These are phyloP conservation scores for Metschnikowia picachoensis DNA, from an alignment of 805 yeast species.

Conservation along the genomic window DNA sequence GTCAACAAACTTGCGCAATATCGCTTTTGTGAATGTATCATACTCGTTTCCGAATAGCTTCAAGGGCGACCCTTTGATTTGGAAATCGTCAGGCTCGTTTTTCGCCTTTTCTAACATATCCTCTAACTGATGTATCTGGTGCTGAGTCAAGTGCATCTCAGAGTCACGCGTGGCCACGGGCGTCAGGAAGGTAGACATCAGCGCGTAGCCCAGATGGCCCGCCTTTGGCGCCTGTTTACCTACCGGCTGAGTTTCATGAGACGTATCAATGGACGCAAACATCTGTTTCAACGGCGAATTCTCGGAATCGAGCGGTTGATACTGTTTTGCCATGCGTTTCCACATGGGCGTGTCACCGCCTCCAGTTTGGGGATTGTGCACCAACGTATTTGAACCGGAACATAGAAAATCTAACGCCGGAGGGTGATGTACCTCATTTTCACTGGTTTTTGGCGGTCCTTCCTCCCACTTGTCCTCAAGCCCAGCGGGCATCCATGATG, in stretches of 20 bases:
- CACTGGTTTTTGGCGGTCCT: not conserved
- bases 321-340: slow-evolving; percentile 31
- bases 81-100: slow-evolving; percentile 19
- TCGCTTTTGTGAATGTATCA: slow-evolving; percentile 38
- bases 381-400: slow-evolving; percentile 27
- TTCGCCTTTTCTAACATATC: slow-evolving; percentile 23
- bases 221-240: not conserved
- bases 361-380: slow-evolving; percentile 24
- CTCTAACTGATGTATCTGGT: slow-evolving; percentile 21
- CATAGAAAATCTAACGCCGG: slow-evolving; percentile 17
- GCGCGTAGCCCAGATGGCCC: slow-evolving; percentile 23
- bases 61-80: slow-evolving; percentile 33
- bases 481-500: slow-evolving; percentile 43
- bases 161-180: slow-evolving; percentile 26
- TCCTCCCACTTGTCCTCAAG: slow-evolving; percentile 34
- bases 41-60: slow-evolving; percentile 37
- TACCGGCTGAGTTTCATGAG: not conserved
- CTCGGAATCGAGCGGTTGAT: slow-evolving; percentile 20
- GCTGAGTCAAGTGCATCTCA: slow-evolving; percentile 16
- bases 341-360: slow-evolving; percentile 23
- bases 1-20: slow-evolving; percentile 16
- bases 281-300: slow-evolving; percentile 29
- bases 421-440: not conserved
- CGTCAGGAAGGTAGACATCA: slow-evolving; percentile 25
- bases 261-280: slow-evolving; percentile 24